Base-by-base conservation (phyloP, 768 basidiomycete species). In the Calocybe gangraenosa region DNA sequence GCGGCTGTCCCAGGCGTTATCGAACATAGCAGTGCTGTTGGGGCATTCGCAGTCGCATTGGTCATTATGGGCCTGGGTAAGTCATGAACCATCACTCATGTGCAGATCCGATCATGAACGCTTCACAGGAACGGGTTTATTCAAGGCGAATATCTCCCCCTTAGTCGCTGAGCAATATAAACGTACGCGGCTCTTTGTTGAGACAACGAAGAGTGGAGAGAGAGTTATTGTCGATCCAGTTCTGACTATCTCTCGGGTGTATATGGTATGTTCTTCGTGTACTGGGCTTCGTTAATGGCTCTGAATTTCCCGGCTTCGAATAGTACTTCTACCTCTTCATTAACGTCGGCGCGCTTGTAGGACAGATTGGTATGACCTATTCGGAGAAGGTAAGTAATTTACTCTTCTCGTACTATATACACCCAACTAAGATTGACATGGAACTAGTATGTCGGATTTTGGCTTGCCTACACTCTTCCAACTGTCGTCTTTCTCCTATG, bases 141-240 rank as follows among this genome's bases (percentile, higher is more conserved):
- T 89, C 75, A 88, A 90, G 64, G 64, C 81, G 1, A 89, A 87
- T 59, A 81, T 90, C 51, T 83, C 81, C 0, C 87, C 87, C 1
- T 68, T 91, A 51, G 72, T 90, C 18, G 88, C 88, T 8, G 88
- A 90, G 59, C 88, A 90, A 55, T 84, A 84, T 57, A 72, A 64
- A 45, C 67, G 71, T 38, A 78, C 74, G 8, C 71, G 69, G 48
- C 67, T 71, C 11, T 85, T 81, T 60, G 65, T 86, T 21, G 31
- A 57, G 3, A 73, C 69, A 6, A 75, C 69, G 1, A 70, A 65
- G 37, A 64, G 48, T 30, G 87, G 87, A 18, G 84, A 88, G 55
- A 68, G 78, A 15, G 85, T 91, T 35, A 80, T 90, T 3, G 50
- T 90, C 20, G 87, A 91, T 54, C 89, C 87, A 0, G 60, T 66